Evolutionary conservation across 306 rosid species (phyloP), one percentile per base, ranked within the genome.

Genomic region (Hippophae gyantsensis): DNA sequence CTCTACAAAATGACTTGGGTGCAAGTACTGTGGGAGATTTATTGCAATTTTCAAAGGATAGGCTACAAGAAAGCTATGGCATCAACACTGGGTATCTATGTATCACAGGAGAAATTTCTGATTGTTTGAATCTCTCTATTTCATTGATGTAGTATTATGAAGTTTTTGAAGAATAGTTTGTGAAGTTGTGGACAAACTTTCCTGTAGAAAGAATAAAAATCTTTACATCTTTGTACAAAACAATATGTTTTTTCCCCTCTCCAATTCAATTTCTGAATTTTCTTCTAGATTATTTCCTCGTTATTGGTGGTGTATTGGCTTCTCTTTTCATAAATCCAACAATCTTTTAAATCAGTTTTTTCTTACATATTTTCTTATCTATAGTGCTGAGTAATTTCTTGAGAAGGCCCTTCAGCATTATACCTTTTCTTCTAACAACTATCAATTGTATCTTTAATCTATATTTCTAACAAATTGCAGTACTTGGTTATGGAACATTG

Each of bases 401-500:
- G 40, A 56, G 44, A 70, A 43, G 54, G 46, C 42, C 8, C 32
- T 57, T 41, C 51, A 18, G 43, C 10, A 6, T 43, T 6, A 10
- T 44, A 49, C 63, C 43, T 57, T 50, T 54, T 56, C 25, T 38
- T 57, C 23, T 57, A 62, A 55, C 53, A 64, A 58, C 63, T 68
- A 65, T 63, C 12, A 13, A 63, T 73, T 48, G 54, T 43, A 54
- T 69, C 63, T 65, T 76, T 68, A 56, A 75, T 74, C 59, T 61
- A 23, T 65, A 57, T 66, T 41, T 65, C 77, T 56, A 73, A 55
- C 46, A 78, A 58, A 47, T 58, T 74, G 65, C 82, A 90, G 98
- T 59, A 78, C 89, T 71, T 90, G 98, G 98, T 77, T 90, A 80
- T 90, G 98, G 96, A 87, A 87, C 75, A 83, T 83, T 81, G 87